Evolutionary conservation across 805 yeast genomes (phyloP), one percentile per base, ranked within the genome.

Genomic region (Candida ficus): DNA sequence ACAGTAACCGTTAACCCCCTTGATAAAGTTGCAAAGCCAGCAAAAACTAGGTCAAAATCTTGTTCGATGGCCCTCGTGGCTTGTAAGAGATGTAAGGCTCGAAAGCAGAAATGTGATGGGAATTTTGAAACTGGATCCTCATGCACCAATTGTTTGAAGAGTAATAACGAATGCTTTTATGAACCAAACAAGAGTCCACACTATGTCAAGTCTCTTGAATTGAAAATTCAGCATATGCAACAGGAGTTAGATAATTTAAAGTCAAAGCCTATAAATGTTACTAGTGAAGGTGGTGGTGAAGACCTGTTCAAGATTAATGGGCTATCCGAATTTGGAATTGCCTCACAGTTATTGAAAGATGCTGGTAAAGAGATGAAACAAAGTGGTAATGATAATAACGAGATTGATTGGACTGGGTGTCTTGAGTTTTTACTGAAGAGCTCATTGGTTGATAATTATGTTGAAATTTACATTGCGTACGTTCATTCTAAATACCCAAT

Each of bases 41-140:
- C n/a, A n/a, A n/a, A n/a, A n/a, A n/a, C n/a, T n/a, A n/a, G n/a
- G n/a, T n/a, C n/a, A n/a, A n/a, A n/a, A n/a, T n/a, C n/a, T n/a
- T n/a, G n/a, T n/a, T n/a, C 31, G 9, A 34, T 34, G 17, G 37
- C 30, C 5, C 7, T 34, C 4, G 38, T 35, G 14, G 38, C 38
- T 10, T 35, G 38, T 16, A 20, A 27, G 8, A 27, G 38, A n/a
- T 35, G 38, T 17, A 35, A 35, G 20, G 11, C 32, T 3, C 18
- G 38, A 10, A 35, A 35, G n/a, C 38, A 35, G 11, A 28, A 28
- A 27, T 35, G 38, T 28, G 38, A 35, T 27, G 38, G 38, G 14
- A 27, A 35, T 20, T 35, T 35, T 16, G 23, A 28, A 21, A 35
- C 25, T 9, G 19, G 25, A 4, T 9, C n/a, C 3, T 4, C 25